phyloP scores from a whole-genome alignment of 1,139 yeast genomes.

The Hansenula lynferdii region DNA sequence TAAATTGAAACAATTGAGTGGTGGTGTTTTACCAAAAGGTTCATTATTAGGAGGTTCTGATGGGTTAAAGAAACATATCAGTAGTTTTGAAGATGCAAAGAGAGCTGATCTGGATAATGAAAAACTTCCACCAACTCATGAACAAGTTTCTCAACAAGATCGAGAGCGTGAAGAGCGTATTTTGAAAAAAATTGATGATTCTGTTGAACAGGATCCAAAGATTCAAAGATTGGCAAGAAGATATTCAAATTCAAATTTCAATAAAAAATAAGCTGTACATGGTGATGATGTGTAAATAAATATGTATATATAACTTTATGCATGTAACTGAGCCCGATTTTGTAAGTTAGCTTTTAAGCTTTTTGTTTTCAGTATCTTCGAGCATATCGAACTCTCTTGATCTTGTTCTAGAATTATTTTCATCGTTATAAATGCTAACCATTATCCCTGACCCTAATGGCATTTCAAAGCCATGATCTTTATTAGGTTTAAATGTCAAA shows the following conservation, averaged over 20 bases:
- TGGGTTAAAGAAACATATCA: conserved; percentile 67
- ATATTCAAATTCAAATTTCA: conserved; percentile 12
- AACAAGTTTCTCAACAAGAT: conserved; percentile 46
- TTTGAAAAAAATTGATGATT: conserved; percentile 17
- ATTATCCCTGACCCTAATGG: conserved; percentile 11
- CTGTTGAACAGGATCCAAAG: conserved; percentile 13
- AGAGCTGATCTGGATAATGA: conserved; percentile 81
- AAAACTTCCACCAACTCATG: conserved; percentile 79
- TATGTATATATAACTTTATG: no score
- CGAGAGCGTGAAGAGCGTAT: conserved; percentile 33
- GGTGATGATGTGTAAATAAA: neutral
- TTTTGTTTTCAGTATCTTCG: neutral
- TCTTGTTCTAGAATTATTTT: conserved; percentile 6
- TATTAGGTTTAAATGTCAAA: conserved; percentile 3
- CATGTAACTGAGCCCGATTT: no score
- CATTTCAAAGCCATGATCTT: no score
- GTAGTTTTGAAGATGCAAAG: conserved; percentile 80
- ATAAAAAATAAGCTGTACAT: neutral
- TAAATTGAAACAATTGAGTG: conserved; percentile 66
- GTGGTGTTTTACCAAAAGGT: conserved; percentile 81
- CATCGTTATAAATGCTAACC: conserved; percentile 4
- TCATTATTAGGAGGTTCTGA: conserved; percentile 79
- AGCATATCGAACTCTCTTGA: conserved; percentile 5
- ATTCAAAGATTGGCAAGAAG: conserved; percentile 20
- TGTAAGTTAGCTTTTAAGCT: neutral